A percentile compares a stretch with the other conserved stretches of the same genome.
phyloP scores from a whole-genome alignment of 306 rosid species.

The Calophaca sinica region DNA sequence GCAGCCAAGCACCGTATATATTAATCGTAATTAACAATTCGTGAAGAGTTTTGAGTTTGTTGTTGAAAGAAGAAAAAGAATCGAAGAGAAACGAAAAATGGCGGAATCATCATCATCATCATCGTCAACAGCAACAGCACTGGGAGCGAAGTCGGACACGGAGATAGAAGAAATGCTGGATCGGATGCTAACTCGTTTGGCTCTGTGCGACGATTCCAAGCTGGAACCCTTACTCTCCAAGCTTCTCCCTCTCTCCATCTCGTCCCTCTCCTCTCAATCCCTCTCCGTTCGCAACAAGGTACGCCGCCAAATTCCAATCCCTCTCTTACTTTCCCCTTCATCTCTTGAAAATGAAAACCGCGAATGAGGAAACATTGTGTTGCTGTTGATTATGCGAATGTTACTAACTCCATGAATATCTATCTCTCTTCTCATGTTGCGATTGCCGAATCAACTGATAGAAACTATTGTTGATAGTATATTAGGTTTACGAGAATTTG shows the following conservation, averaged over 20 bases:
- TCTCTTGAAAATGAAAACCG: background rate
- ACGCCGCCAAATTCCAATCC: background rate
- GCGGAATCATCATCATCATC: conserved; percentile 71
- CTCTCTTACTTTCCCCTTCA: background rate
- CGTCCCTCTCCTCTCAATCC: conserved; percentile 78
- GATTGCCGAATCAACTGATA: background rate
- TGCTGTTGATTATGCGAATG: conserved; percentile 1
- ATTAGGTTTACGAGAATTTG: conserved; percentile 29
- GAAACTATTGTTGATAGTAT: background rate
- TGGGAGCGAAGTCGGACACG: conserved; percentile 61
- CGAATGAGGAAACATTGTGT: background rate
- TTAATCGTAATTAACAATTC: background rate
- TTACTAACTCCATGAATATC: background rate
- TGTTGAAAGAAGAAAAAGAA: background rate
- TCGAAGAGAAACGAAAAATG: conserved; percentile 51
- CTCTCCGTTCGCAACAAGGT: conserved; percentile 85
- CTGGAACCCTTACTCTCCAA: conserved; percentile 79
- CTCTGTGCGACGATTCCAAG: conserved; percentile 91
- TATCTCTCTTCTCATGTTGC: background rate
- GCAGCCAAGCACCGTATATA: conserved; percentile 11
- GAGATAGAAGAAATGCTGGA: conserved; percentile 82
- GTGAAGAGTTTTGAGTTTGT: conserved; percentile 1
- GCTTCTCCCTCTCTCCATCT: conserved; percentile 84
- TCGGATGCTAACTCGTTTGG: conserved; percentile 88
- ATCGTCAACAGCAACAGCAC: conserved; percentile 41